Evolutionary conservation across 73 alveolate genomes (phyloP).

Genomic region (Diophrys sp.): DNA sequence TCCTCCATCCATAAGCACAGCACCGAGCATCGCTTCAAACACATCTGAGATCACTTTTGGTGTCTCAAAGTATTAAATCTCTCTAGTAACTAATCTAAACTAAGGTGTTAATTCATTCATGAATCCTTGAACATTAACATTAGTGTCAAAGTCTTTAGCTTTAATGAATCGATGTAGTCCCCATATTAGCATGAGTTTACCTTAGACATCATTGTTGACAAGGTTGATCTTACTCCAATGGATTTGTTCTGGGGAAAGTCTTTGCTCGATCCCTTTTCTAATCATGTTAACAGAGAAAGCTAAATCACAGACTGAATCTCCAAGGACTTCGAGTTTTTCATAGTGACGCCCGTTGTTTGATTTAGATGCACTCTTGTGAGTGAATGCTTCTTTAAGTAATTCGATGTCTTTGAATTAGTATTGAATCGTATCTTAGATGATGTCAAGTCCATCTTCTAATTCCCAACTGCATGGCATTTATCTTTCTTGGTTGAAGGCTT

Average conservation of each 20-base stretch:
- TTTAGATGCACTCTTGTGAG: conserved; percentile 11
- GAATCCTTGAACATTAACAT: background rate
- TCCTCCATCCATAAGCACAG: conserved; percentile 52
- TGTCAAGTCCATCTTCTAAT: too few relatives aligned
- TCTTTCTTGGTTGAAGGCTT: too few relatives aligned
- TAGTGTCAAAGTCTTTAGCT: background rate
- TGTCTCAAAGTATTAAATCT: conserved; percentile 21
- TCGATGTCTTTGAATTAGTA: conserved; percentile 26
- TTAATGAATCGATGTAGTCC: background rate
- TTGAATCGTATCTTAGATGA: too few relatives aligned
- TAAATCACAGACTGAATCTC: conserved; percentile 59
- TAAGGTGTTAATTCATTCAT: background rate
- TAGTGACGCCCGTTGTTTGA: background rate
- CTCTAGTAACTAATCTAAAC: background rate
- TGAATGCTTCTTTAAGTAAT: conserved; percentile 42
- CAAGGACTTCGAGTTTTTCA: conserved; percentile 64
- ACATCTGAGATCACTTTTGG: conserved; percentile 63
- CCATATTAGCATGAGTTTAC: background rate
- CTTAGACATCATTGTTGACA: conserved; percentile 43
- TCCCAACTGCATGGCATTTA: too few relatives aligned
- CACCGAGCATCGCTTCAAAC: conserved; percentile 52
- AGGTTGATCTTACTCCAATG: conserved; percentile 25
- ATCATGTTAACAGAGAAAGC: conserved; percentile 33
- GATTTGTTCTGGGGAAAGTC: conserved; percentile 15
- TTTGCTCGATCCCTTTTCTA: conserved; percentile 10